Conservation (phyloP, 2,329 filamentous ascomycete genomes). For the Penicillium sp. region DNA sequence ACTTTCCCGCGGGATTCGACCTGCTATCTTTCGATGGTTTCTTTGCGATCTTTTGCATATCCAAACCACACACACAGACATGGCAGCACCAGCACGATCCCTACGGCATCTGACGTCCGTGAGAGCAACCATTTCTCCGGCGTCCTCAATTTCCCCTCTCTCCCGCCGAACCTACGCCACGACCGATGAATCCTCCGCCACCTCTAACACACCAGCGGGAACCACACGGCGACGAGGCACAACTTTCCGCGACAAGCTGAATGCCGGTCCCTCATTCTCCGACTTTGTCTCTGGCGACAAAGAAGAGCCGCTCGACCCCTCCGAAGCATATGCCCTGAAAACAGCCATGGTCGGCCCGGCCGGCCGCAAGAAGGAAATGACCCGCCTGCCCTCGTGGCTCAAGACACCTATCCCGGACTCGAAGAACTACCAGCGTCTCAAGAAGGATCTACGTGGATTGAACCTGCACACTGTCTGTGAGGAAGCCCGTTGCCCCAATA, state of each 20-base stretch:
- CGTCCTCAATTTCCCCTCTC: slow-evolving; percentile 15
- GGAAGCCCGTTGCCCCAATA: slow-evolving; percentile 95
- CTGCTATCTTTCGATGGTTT: slow-evolving; percentile 13
- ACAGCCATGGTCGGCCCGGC: slow-evolving; percentile 61
- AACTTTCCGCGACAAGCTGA: slow-evolving; percentile 61
- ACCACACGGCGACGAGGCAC: slow-evolving; percentile 56
- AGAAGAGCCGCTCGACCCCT: slow-evolving; percentile 42
- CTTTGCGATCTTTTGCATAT: neutral
- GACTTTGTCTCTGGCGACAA: slow-evolving; percentile 58
- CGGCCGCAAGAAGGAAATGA: slow-evolving; percentile 64
- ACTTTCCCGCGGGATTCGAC: slow-evolving; percentile 32
- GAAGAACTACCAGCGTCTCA: slow-evolving; percentile 90
- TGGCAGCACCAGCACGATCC: slow-evolving; percentile 34
- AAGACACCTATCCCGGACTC: slow-evolving; percentile 90
- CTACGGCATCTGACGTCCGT: slow-evolving; percentile 34
- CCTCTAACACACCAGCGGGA: slow-evolving; percentile 39
- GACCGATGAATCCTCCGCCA: slow-evolving; percentile 37
- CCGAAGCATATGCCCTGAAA: slow-evolving; percentile 59
- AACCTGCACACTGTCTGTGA: slow-evolving; percentile 95
- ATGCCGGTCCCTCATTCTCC: slow-evolving; percentile 62
- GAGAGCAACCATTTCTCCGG: slow-evolving; percentile 20
- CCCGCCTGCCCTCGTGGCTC: slow-evolving; percentile 84
- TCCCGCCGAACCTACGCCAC: slow-evolving; percentile 41
- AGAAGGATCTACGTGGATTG: slow-evolving; percentile 84
- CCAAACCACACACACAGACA: slow-evolving; percentile 19